Base-by-base conservation (phyloP, 1,284 basidiomycete species). In the Marasmius oreades region DNA sequence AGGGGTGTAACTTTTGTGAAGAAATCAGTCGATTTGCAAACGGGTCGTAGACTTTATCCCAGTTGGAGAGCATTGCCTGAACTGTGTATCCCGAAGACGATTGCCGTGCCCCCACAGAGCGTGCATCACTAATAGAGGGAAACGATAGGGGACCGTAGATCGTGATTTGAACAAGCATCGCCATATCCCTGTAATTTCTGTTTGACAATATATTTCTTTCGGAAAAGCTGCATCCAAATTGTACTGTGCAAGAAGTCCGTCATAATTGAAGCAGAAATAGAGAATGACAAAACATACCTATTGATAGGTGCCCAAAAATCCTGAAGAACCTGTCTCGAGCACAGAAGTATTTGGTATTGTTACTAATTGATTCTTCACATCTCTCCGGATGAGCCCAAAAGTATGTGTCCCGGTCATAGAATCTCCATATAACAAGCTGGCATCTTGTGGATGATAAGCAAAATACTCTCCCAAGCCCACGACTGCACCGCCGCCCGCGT, bases 341-440 rank as follows among this genome's bases (percentile, higher is more conserved):
- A 84, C 68, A 16, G 69, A 75, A 4, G 79, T 81, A 56, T 82
- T 77, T 10, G 82, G 84, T n/a, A 72, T 63, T 61, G 83, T 80
- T 44, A 84, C 77, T 8, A 80, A 75, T 60, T 84, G 82, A 45
- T 72, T 63, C 23, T 68, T 60, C 37, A 80, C 58, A 52, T 81
- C 81, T 11, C 66, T 71, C 8, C 81, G 82, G 22, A 84, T 72
- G 5, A 70, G 59, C 0, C 83, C 83, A 43, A 67, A 65, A 1
- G 82, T 82, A 59, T 77, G 76, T 4, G 81, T 83, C 2, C 79
- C 80, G 1, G 79, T 81, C 16, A 56, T 62, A 0, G 81, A 82
- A 60, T 84, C 82, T 16, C 84, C 83, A 55, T 84, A 85, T 5
- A 67, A 63, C n/a, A 85, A 66, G 11, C 62, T 47, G 5, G 72